phyloP scores from a whole-genome alignment of 2,329 filamentous ascomycete genomes.

The Arthrinium phaeospermum region DNA sequence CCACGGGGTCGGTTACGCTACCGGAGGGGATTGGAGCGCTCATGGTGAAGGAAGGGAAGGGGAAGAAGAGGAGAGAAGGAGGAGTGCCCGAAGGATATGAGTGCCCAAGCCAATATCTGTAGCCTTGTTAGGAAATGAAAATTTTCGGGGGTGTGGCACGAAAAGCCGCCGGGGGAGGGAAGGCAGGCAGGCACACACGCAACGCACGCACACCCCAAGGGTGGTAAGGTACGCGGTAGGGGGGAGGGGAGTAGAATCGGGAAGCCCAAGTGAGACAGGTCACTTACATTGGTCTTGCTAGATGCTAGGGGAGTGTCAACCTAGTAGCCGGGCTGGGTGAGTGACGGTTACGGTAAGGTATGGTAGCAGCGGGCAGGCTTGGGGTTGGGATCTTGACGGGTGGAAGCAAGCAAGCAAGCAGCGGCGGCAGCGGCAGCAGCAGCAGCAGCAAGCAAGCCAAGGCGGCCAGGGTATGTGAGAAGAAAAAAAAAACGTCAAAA shows the following conservation, averaged over 20 bases:
- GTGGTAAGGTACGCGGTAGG: constrained; percentile 25
- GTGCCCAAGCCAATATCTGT: constrained; percentile 10
- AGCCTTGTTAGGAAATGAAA: constrained; percentile 25
- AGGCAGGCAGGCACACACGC: constrained; percentile 35
- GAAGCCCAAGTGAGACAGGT: constrained; percentile 12
- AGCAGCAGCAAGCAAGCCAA: background rate
- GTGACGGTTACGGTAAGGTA: constrained; percentile 13
- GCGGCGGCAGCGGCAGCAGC: background rate
- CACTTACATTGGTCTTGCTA: constrained; percentile 14
- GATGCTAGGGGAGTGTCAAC: constrained; percentile 10
- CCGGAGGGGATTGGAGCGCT: constrained; percentile 42
- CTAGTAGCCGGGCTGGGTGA: constrained; percentile 15
- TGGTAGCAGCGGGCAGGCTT: constrained; percentile 3
- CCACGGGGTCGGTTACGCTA: constrained; percentile 41
- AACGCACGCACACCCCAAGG: constrained; percentile 21
- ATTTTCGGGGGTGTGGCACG: constrained; percentile 41
- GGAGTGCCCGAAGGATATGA: constrained; percentile 25
- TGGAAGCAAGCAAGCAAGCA: constrained; percentile 9
- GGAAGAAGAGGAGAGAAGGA: constrained; percentile 38
- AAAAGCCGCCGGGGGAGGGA: constrained; percentile 34
- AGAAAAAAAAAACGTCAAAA: background rate
- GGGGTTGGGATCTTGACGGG: constrained; percentile 9
- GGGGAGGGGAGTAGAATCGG: background rate
- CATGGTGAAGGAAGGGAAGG: constrained; percentile 42
- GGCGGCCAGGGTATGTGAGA: background rate